Evolutionary conservation across 2,329 filamentous ascomycete species (phyloP), one percentile per base, ranked within the genome.

Genomic region (Venturiaceae sp.): DNA sequence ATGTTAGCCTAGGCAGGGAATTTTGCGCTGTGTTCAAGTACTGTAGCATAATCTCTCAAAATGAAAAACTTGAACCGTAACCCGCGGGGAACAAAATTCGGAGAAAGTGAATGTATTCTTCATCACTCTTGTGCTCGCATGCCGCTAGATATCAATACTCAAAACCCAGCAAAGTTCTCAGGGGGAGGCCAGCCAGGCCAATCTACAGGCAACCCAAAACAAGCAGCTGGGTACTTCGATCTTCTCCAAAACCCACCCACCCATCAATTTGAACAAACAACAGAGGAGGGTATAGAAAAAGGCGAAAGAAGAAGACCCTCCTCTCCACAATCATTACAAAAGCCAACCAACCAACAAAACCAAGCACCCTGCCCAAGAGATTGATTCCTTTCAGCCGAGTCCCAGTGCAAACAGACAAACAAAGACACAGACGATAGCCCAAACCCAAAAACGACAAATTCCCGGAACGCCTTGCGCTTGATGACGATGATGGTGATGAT

Each of bases 381-480:
- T n/a, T n/a, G n/a, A n/a, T n/a, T n/a, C n/a, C n/a, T n/a, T n/a
- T n/a, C n/a, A n/a, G n/a, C n/a, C n/a, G n/a, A n/a, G n/a, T n/a
- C n/a, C n/a, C n/a, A n/a, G 44, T 50, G 23, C 26, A 50, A 50
- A 50, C 26, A 50, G 26, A 50, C 44, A 50, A n/a, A n/a, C n/a
- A n/a, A n/a, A n/a, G n/a, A n/a, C n/a, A n/a, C n/a, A n/a, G n/a
- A n/a, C n/a, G n/a, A 26, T 26, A 50, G 30, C 13, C 44, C 44
- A 28, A n/a, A 28, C 26, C 44, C 26, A n/a, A 11, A 50, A 5
- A 23, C 26, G 30, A n/a, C n/a, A 47, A 50, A 50, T 50, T 7
- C 44, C 44, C 44, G 44, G 44, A 30, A 50, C 44, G 44, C 44
- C 44, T 50, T 50, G 44, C 44, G 44, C 44, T 50, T 50, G 44